phyloP scores from a whole-genome alignment of 1,284 basidiomycete genomes.

The Puccinia hordei region DNA sequence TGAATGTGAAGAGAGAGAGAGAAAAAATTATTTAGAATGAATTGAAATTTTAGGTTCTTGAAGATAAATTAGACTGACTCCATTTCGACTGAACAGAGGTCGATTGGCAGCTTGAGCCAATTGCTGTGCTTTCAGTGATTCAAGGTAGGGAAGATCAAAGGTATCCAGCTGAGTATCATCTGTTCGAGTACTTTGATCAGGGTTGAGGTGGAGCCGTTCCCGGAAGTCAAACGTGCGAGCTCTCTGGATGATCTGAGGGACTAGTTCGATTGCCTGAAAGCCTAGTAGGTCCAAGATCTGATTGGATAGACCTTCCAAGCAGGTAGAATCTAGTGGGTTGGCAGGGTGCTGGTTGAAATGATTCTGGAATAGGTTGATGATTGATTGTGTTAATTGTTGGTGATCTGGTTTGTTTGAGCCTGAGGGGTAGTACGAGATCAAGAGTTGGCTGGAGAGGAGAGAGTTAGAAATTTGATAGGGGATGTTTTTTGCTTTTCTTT shows the following conservation, averaged over 20 bases:
- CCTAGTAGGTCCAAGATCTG: conserved; percentile 5
- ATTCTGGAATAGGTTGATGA: not conserved
- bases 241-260: not conserved
- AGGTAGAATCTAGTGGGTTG: not conserved
- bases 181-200: not conserved
- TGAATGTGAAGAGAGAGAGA: not conserved
- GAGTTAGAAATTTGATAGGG: not conserved
- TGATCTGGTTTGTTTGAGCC: not conserved
- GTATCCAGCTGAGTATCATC: no score
- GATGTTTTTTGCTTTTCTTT: not conserved
- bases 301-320: not conserved
- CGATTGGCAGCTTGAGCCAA: conserved; percentile 15
- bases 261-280: not conserved
- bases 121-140: conserved; percentile 32
- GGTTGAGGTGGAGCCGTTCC: not conserved
- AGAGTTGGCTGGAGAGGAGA: not conserved
- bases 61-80: conserved; percentile 13
- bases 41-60: not conserved
- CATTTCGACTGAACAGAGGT: conserved; percentile 23
- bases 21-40: not conserved
- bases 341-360: not conserved
- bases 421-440: not conserved
- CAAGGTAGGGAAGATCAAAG: conserved; percentile 29
- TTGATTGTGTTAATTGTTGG: not conserved
- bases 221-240: no score